A percentile compares a stretch with the other conserved stretches of the same genome.
These are phyloP conservation scores for Actinomortierella ambigua DNA, from an alignment of 371 early-diverging fungal species.

Conservation along the genomic window DNA sequence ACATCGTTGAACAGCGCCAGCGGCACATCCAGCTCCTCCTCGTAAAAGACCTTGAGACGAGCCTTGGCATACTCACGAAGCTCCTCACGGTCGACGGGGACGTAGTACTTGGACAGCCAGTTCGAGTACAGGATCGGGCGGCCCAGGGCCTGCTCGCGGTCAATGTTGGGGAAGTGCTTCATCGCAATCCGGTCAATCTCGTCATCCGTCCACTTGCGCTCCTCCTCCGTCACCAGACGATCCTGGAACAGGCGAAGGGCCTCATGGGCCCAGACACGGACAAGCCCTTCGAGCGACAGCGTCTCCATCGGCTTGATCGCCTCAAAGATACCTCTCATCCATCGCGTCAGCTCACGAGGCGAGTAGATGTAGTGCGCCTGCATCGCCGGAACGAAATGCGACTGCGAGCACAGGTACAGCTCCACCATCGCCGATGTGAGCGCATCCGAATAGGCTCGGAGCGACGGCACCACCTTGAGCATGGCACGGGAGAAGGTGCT, in stretches of 20 bases:
- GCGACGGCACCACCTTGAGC: constrained; percentile 92
- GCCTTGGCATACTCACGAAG: constrained; percentile 94
- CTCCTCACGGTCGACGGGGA: constrained; percentile 87
- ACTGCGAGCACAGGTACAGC: constrained; percentile 89
- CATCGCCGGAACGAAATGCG: constrained; percentile 92
- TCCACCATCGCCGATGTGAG: constrained; percentile 98
- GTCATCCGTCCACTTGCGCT: constrained; percentile 93
- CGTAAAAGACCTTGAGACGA: constrained; percentile 97
- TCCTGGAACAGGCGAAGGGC: constrained; percentile 98
- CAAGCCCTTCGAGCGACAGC: constrained; percentile 84
- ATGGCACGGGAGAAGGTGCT: constrained; percentile 91
- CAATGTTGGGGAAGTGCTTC: constrained; percentile 88
- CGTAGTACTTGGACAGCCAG: constrained; percentile 94
- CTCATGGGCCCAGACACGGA: constrained; percentile 98
- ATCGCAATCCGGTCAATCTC: constrained; percentile 84
- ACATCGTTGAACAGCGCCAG: constrained; percentile 97
- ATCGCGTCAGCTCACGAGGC: constrained; percentile 98
- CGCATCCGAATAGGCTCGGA: constrained; percentile 92
- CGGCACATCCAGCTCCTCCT: constrained; percentile 97
- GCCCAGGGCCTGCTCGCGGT: constrained; percentile 72
- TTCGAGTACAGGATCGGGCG: constrained; percentile 97
- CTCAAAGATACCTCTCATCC: constrained; percentile 97
- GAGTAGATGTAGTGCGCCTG: constrained; percentile 99
- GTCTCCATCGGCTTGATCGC: constrained; percentile 88
- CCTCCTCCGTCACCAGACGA: constrained; percentile 90